Evolutionary conservation across 345 rosid genomes (phyloP), one percentile per base, ranked within the genome.

Genomic region (Corchorus capsularis): DNA sequence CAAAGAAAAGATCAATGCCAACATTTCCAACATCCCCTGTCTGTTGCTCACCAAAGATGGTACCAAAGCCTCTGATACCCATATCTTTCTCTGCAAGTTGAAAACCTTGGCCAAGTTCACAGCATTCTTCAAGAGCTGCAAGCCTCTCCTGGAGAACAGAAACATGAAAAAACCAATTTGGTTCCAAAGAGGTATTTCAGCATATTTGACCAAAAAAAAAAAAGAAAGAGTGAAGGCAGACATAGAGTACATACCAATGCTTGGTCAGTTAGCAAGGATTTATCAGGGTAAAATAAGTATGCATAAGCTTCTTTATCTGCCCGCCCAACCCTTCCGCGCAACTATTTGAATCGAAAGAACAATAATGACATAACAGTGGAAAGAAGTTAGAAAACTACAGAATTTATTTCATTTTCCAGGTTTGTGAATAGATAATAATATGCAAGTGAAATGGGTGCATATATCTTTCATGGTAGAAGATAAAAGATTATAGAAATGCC

Each of bases 251-350:
- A 72, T 88, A 95, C 99, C 90, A 88, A 75, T 37, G 97, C 96
- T 78, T 92, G 91, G 74, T 90, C 93, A 66, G 98, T 76, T 65
- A 95, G 87, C 79, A 85, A 80, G 35, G 94, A 88, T 75, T 85
- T 92, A 82, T 95, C 99, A 62, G 93, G 93, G 88, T 93, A 95
- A 88, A 93, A 95, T 76, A 95, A 88, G 87, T 92, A 82, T 41
- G 99, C 99, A 82, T 89, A 89, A 80, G 99, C 99, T 86, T 95
- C 98, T 80, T 89, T 93, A 85, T 90, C 99, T 13, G 97, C 97
- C 56, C 99, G 93, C 34, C 99, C 98, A 81, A 95, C 99, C 85
- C 99, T 89, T 87, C 99, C 98, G 69, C 98, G 97, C 88, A 93
- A 82, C 99, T 95, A 80, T 81, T n/a, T 70, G 50, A 73, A 82